Evolutionary conservation across 139 green algal genomes (phyloP).

Genomic region (Chlamydomonas asymmetrica): DNA sequence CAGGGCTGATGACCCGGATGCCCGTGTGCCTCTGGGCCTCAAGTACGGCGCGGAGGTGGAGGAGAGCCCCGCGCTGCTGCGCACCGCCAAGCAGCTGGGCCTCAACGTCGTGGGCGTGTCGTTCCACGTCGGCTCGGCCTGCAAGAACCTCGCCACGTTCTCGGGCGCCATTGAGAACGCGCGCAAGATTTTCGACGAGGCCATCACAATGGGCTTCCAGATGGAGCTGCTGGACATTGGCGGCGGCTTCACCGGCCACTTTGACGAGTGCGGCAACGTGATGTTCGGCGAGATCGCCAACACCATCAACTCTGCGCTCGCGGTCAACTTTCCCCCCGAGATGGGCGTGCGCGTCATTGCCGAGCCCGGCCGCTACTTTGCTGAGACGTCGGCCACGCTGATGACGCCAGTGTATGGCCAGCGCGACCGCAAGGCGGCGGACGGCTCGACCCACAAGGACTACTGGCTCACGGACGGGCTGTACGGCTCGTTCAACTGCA

Average conservation of each 20-base stretch:
- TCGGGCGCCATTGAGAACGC: slow-evolving; percentile 69
- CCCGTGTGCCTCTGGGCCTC: slow-evolving; percentile 72
- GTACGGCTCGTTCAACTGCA: slow-evolving; percentile 97
- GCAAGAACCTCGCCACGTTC: slow-evolving; percentile 81
- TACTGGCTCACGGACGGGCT: slow-evolving; percentile 96
- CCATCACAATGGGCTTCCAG: slow-evolving; percentile 65
- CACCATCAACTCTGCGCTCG: slow-evolving; percentile 86
- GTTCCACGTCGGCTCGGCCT: slow-evolving; percentile 95
- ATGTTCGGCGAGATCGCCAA: slow-evolving; percentile 75
- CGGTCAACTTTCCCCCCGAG: slow-evolving; percentile 79
- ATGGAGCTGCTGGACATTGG: slow-evolving; percentile 96
- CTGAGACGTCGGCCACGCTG: slow-evolving; percentile 84
- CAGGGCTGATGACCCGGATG: slow-evolving; percentile 79
- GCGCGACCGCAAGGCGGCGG: slow-evolving; percentile 47
- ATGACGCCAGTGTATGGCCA: slow-evolving; percentile 82
- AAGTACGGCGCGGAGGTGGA: slow-evolving; percentile 84
- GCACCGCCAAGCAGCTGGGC: slow-evolving; percentile 52
- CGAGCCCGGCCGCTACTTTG: slow-evolving; percentile 97
- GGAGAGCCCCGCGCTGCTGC: slow-evolving; percentile 64
- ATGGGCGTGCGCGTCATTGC: slow-evolving; percentile 83
- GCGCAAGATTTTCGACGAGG: slow-evolving; percentile 79
- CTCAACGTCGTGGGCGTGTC: slow-evolving; percentile 85
- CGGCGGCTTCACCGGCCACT: slow-evolving; percentile 88
- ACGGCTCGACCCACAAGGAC: slow-evolving; percentile 55
- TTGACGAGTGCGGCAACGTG: slow-evolving; percentile 65